phyloP scores from a whole-genome alignment of 192 early-diverging fungal species.

The Mortierella hygrophila region DNA sequence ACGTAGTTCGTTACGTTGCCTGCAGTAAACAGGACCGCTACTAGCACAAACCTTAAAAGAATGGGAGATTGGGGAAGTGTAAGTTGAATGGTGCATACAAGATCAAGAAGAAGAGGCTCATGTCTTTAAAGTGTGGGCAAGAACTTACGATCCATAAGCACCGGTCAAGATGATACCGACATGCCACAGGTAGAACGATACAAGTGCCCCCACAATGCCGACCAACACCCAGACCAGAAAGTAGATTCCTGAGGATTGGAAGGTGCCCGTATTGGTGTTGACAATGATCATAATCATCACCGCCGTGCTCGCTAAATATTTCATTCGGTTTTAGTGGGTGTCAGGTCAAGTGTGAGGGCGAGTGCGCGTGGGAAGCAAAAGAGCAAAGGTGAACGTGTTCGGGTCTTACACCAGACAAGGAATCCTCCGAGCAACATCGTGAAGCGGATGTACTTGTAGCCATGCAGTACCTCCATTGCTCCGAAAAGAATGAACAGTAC shows the following conservation, averaged over 20 bases:
- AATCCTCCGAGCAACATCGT: constrained; percentile 57
- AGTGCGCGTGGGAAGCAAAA: background rate
- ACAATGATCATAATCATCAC: constrained; percentile 55
- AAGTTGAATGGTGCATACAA: background rate
- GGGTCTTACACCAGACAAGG: constrained; percentile 53
- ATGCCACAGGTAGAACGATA: constrained; percentile 55
- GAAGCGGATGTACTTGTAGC: constrained; percentile 60
- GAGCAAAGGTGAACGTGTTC: too few relatives aligned
- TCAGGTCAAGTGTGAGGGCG: background rate
- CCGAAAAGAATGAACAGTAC: constrained; percentile 50
- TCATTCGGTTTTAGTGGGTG: background rate
- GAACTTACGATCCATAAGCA: constrained; percentile 44
- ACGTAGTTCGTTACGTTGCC: constrained; percentile 25
- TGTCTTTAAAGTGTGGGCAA: too few relatives aligned
- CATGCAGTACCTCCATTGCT: constrained; percentile 48
- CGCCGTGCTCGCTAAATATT: constrained; percentile 49
- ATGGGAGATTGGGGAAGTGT: background rate
- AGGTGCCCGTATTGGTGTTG: constrained; percentile 21
- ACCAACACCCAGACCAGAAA: constrained; percentile 48
- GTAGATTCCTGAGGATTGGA: constrained; percentile 42
- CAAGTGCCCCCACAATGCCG: constrained; percentile 43
- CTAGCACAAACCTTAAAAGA: constrained; percentile 37
- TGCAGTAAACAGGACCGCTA: constrained; percentile 45
- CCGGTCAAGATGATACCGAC: constrained; percentile 57
- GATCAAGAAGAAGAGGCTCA: background rate